Percentiles rank a stretch among this genome's conserved stretches.
Evolutionary conservation across 768 basidiomycete genomes (phyloP).

Genomic region (Mycena maculata): DNA sequence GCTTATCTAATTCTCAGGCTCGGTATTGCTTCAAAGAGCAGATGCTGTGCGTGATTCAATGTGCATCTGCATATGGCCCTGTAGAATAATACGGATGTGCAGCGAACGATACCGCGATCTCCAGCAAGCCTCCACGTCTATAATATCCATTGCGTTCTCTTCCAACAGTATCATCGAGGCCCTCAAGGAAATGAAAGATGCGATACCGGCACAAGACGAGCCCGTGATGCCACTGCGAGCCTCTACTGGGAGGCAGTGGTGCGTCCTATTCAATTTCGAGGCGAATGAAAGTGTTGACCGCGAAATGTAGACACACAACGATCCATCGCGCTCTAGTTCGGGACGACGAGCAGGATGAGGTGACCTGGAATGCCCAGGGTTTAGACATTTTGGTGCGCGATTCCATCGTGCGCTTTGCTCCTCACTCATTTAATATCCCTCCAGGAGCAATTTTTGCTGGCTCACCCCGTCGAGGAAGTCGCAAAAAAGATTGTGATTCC

Average conservation of each 20-base stretch:
- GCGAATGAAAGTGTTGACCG: slow-evolving; percentile 12
- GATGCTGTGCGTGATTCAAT: slow-evolving; percentile 74
- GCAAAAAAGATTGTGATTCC: too few species aligned
- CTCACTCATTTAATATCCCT: slow-evolving; percentile 12
- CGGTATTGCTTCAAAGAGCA: too few species aligned
- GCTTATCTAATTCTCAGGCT: too few species aligned
- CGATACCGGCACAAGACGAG: slow-evolving; percentile 61
- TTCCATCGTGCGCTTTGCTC: not conserved
- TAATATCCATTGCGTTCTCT: slow-evolving; percentile 79
- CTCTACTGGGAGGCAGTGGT: slow-evolving; percentile 58
- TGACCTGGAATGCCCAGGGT: slow-evolving; percentile 66
- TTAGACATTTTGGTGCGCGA: slow-evolving; percentile 70
- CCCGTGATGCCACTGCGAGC: slow-evolving; percentile 57
- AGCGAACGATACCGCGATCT: slow-evolving; percentile 93
- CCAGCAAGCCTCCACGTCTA: slow-evolving; percentile 86
- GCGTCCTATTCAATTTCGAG: slow-evolving; percentile 29
- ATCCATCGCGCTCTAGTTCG: slow-evolving; percentile 80
- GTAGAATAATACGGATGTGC: slow-evolving; percentile 64
- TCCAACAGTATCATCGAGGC: slow-evolving; percentile 73
- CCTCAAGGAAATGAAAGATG: slow-evolving; percentile 68
- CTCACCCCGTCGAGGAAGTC: too few species aligned
- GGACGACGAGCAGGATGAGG: slow-evolving; percentile 73
- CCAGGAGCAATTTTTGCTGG: slow-evolving; percentile 88
- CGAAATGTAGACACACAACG: slow-evolving; percentile 64
- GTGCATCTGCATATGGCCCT: slow-evolving; percentile 23